phyloP scores from a whole-genome alignment of 352 stramenopile genomes.

The Pythium utonaiense region DNA sequence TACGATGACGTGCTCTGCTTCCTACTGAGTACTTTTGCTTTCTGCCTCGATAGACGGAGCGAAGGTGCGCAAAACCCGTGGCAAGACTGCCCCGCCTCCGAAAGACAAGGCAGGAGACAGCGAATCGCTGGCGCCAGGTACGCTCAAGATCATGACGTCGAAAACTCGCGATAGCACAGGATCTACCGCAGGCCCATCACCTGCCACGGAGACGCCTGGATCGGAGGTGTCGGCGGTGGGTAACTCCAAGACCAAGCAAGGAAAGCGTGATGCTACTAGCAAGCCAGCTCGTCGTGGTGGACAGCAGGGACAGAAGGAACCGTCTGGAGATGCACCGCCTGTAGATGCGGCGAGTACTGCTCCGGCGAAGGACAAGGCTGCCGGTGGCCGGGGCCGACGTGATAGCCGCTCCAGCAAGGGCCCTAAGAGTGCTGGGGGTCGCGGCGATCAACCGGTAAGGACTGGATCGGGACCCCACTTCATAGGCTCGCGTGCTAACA shows the following conservation, averaged over 20 bases:
- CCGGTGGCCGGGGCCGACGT: neutral
- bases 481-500: no score
- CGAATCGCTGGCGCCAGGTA: conserved; percentile 33
- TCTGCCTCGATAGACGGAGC: conserved; percentile 25
- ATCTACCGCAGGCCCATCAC: neutral
- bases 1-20: no score
- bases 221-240: neutral
- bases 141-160: conserved; percentile 47
- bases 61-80: conserved; percentile 45
- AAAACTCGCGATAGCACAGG: conserved; percentile 10
- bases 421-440: conserved; percentile 8
- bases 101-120: conserved; percentile 27
- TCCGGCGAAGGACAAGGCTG: conserved; percentile 3
- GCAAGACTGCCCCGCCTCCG: conserved; percentile 13
- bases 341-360: neutral
- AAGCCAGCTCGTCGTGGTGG: conserved; percentile 6
- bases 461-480: no score
- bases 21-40: neutral
- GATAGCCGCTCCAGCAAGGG: conserved; percentile 10
- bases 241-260: conserved; percentile 6
- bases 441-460: conserved; percentile 18
- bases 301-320: neutral
- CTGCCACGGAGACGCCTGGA: neutral
- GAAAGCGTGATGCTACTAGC: conserved; percentile 1
- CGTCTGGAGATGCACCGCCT: neutral